Evolutionary conservation across 148 eudicot species (phyloP).

Genomic region (Agrostemma githago): DNA sequence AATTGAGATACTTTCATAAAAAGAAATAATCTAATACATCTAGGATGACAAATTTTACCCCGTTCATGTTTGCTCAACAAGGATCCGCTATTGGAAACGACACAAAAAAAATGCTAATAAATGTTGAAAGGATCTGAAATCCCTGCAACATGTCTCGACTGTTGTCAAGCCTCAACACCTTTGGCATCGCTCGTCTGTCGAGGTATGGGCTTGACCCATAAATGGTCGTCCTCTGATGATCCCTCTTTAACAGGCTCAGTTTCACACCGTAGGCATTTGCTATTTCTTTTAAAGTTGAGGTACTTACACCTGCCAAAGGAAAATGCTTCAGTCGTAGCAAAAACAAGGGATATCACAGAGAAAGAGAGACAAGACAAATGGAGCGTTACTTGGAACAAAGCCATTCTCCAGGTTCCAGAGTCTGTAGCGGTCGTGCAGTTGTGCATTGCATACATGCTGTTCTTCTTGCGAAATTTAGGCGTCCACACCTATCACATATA

Average conservation of each 20-base stretch:
- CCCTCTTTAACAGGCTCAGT: constrained; percentile 15
- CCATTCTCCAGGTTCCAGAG: constrained; percentile 29
- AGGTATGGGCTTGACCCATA: background rate
- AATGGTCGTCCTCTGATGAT: constrained; percentile 6
- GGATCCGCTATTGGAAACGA: background rate
- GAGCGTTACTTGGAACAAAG: constrained; percentile 22
- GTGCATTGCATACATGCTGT: constrained; percentile 21
- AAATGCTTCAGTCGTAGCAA: background rate
- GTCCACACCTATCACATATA: constrained; percentile 19
- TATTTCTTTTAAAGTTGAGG: constrained; percentile 31
- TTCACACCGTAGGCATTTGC: constrained; percentile 21
- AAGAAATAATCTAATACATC: no score
- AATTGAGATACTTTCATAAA: no score
- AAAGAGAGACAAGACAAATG: background rate
- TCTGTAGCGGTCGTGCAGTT: constrained; percentile 20
- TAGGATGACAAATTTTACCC: no score
- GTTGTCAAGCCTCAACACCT: background rate
- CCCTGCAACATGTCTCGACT: background rate
- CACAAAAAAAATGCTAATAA: background rate
- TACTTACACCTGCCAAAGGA: constrained; percentile 27
- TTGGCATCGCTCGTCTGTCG: background rate
- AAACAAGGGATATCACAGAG: background rate
- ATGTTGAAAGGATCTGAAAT: background rate
- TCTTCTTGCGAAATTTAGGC: constrained; percentile 31
- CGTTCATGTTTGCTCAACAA: background rate